These are phyloP conservation scores for Sarcomyxa edulis DNA, from an alignment of 768 basidiomycete genomes.

Conservation along the genomic window DNA sequence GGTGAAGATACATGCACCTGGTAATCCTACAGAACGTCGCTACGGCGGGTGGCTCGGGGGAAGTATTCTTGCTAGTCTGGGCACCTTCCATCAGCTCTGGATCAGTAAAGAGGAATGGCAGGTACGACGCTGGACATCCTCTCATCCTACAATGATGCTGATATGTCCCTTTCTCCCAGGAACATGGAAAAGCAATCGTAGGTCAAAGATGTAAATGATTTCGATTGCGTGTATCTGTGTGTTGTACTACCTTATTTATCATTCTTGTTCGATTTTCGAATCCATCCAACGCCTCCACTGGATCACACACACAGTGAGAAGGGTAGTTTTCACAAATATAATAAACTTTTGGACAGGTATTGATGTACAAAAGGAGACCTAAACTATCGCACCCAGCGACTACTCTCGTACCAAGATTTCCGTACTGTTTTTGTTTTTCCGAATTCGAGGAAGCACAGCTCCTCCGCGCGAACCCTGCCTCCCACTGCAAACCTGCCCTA, in stretches of 20 bases:
- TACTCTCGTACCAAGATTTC: too few relatives aligned
- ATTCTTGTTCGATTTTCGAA: too few relatives aligned
- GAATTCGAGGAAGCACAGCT: too few relatives aligned
- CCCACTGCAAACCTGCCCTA: too few relatives aligned
- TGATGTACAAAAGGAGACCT: too few relatives aligned
- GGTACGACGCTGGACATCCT: slow-evolving; percentile 34
- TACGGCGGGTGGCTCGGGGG: slow-evolving; percentile 97
- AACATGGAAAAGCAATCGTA: slow-evolving; percentile 80
- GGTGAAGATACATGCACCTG: slow-evolving; percentile 90
- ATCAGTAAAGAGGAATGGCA: slow-evolving; percentile 93
- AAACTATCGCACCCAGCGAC: too few relatives aligned
- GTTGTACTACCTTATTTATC: slow-evolving; percentile 5
- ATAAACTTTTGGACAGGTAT: too few relatives aligned
- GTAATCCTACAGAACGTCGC: slow-evolving; percentile 83
- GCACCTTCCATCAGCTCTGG: slow-evolving; percentile 98
- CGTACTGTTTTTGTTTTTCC: too few relatives aligned
- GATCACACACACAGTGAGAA: too few relatives aligned
- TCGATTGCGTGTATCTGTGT: not conserved
- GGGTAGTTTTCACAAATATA: too few relatives aligned
- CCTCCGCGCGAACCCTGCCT: too few relatives aligned
- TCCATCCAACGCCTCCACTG: too few relatives aligned
- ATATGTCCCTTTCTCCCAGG: slow-evolving; percentile 33
- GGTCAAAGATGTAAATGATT: slow-evolving; percentile 84
- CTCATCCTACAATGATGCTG: not conserved
- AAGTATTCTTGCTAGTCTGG: slow-evolving; percentile 88